A percentile compares a stretch with the other conserved stretches of the same genome.
Evolutionary conservation across 768 basidiomycete species (phyloP).

Genomic region (Tulasnella sp.): DNA sequence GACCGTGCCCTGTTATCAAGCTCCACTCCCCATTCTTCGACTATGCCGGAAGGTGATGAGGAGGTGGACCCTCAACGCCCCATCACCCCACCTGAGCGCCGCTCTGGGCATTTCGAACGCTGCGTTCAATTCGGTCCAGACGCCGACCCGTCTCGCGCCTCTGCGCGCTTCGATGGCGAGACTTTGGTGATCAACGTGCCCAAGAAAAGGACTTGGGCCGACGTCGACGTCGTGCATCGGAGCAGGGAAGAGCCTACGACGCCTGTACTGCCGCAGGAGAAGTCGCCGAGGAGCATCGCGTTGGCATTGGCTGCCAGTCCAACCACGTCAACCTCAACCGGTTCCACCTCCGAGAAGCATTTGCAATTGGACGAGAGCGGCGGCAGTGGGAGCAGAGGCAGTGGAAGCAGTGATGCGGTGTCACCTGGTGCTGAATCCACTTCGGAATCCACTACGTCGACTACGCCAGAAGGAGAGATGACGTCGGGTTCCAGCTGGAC

Average conservation of each 20-base stretch:
- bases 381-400: background rate
- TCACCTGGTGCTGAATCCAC: slow-evolving; percentile 5
- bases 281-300: slow-evolving; percentile 19
- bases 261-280: background rate
- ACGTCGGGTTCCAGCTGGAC: background rate
- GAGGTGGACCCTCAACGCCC: background rate
- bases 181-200: slow-evolving; percentile 11
- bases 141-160: slow-evolving; percentile 14
- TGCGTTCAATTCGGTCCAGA: slow-evolving; percentile 20
- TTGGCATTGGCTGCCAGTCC: background rate
- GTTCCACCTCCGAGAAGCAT: background rate
- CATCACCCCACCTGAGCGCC: background rate
- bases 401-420: background rate
- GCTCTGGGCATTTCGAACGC: slow-evolving; percentile 22
- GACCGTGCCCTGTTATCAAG: background rate
- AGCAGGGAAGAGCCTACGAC: background rate
- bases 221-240: background rate
- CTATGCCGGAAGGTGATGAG: background rate
- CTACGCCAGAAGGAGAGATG: background rate
- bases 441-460: background rate
- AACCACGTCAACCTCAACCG: background rate
- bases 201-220: background rate
- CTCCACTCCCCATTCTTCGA: background rate
- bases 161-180: slow-evolving; percentile 21
- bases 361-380: background rate